Percentiles rank a stretch among this genome's conserved stretches.
Conservation (phyloP, 768 basidiomycete species). For the Russula virescens region DNA sequence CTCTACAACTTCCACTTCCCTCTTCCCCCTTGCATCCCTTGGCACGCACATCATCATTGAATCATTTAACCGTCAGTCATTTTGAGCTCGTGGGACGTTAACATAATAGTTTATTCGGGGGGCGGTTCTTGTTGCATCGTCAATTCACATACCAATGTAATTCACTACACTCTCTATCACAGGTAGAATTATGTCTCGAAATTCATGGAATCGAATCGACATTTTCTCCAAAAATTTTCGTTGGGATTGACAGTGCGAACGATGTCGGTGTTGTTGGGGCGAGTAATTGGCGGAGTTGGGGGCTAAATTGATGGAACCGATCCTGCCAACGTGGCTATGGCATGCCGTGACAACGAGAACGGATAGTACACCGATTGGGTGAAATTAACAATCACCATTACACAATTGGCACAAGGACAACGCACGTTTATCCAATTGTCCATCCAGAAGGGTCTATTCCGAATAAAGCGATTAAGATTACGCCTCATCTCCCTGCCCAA, state of each 20-base stretch:
- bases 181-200: constrained; percentile 19
- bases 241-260: background rate
- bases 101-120: constrained; percentile 19
- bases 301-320: background rate
- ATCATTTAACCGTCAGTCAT: background rate
- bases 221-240: background rate
- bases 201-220: constrained; percentile 6
- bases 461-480: constrained; percentile 1
- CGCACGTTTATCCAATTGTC: too few relatives aligned
- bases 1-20: background rate
- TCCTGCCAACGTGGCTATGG: constrained; percentile 2
- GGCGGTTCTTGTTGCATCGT: constrained; percentile 9
- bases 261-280: background rate
- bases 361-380: background rate
- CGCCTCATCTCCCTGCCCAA: background rate
- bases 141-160: constrained; percentile 16
- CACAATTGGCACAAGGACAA: background rate
- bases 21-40: background rate
- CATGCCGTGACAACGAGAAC: constrained; percentile 8
- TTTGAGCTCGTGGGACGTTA: constrained; percentile 10
- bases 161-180: constrained; percentile 9
- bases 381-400: background rate
- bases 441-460: background rate
- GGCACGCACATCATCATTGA: constrained; percentile 2
- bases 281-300: background rate